These are phyloP conservation scores for Ambrosiella xylebori DNA, from an alignment of 2,329 filamentous ascomycete genomes.

Conservation along the genomic window DNA sequence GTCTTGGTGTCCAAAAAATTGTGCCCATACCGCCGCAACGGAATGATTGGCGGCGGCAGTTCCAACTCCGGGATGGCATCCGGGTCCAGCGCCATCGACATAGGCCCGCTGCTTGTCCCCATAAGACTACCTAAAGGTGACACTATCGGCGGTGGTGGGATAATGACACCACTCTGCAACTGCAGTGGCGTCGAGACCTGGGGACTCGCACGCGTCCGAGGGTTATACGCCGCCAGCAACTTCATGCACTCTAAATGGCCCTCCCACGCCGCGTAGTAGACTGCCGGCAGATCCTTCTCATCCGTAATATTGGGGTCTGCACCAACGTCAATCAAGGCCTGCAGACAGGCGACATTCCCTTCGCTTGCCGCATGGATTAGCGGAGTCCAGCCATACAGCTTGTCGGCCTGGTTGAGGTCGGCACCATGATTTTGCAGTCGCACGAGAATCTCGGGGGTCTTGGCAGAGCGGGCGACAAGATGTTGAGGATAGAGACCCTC, in stretches of 20 bases:
- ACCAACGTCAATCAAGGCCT: constrained; percentile 61
- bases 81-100: constrained; percentile 52
- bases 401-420: constrained; percentile 81
- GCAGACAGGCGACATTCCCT: constrained; percentile 76
- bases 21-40: constrained; percentile 83
- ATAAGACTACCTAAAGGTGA: constrained; percentile 23
- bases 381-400: constrained; percentile 93
- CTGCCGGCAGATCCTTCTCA: constrained; percentile 81
- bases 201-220: constrained; percentile 26
- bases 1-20: constrained; percentile 98
- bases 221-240: constrained; percentile 50
- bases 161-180: not conserved
- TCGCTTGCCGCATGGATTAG: constrained; percentile 93
- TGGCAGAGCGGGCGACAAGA: constrained; percentile 75
- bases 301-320: constrained; percentile 67
- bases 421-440: constrained; percentile 74
- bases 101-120: constrained; percentile 32
- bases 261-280: constrained; percentile 99
- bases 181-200: constrained; percentile 15
- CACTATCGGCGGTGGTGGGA: constrained; percentile 24
- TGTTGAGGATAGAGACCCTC: constrained; percentile 97
- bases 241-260: constrained; percentile 90
- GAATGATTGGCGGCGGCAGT: constrained; percentile 88
- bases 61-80: constrained; percentile 87
- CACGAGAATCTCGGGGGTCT: constrained; percentile 61